Percentiles rank a stretch among this genome's conserved stretches.
These are phyloP conservation scores for Neonectria ditissima DNA, from an alignment of 2,329 filamentous ascomycete species.

Conservation along the genomic window DNA sequence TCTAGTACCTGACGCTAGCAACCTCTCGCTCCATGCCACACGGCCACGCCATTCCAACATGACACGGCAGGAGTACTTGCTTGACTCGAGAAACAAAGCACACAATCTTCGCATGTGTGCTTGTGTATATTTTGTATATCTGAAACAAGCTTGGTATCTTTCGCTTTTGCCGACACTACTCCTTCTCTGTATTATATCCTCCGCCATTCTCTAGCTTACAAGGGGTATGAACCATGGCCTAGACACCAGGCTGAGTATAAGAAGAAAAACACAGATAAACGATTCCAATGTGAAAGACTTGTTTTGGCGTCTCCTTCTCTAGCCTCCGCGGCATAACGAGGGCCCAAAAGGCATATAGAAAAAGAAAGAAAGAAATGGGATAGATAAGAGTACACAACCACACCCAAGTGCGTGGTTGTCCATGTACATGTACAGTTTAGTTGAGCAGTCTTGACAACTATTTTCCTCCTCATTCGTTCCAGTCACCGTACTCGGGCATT, in stretches of 20 bases:
- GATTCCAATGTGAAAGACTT: background rate
- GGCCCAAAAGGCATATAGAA: background rate
- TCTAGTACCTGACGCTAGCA: slow-evolving; percentile 15
- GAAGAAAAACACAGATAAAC: background rate
- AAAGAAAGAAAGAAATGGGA: background rate
- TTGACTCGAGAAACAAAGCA: background rate
- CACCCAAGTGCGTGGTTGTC: background rate
- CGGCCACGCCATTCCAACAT: background rate
- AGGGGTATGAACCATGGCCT: background rate
- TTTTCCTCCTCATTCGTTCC: slow-evolving; percentile 33
- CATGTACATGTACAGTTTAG: background rate
- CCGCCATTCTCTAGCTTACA: background rate
- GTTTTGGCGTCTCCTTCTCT: background rate
- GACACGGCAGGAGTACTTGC: background rate
- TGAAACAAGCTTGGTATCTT: background rate
- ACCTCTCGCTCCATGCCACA: background rate
- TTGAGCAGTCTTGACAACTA: background rate
- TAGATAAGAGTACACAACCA: background rate
- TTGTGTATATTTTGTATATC: background rate
- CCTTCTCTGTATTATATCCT: slow-evolving; percentile 5
- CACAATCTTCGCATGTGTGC: background rate
- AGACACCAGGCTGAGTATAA: background rate
- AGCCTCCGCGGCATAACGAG: background rate
- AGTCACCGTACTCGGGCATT: slow-evolving; percentile 47
- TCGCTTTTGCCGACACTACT: background rate